A percentile compares a stretch with the other conserved stretches of the same genome.
Conservation (phyloP, 2,329 filamentous ascomycete genomes). For the Penicillium sclerotigenum region DNA sequence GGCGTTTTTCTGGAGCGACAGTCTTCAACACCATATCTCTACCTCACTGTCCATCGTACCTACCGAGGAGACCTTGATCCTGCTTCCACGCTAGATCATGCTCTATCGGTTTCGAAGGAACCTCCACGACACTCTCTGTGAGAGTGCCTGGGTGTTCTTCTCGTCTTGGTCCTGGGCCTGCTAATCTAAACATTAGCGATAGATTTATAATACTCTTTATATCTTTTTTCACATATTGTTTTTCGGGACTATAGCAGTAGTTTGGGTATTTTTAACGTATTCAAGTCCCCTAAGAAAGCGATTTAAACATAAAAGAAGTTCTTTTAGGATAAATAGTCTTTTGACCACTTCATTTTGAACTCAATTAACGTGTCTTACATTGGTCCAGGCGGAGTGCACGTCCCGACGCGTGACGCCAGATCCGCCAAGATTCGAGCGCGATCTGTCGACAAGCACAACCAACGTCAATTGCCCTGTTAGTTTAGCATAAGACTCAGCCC, state of each 20-base stretch:
- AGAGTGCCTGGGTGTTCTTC: constrained; percentile 4
- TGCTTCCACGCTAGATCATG: constrained; percentile 7
- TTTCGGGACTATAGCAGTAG: background rate
- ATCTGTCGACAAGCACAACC: constrained; percentile 7
- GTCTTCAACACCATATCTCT: constrained; percentile 40
- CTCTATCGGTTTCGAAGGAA: constrained; percentile 4
- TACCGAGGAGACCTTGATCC: constrained; percentile 1
- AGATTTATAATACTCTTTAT: constrained; percentile 24
- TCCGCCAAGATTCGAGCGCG: constrained; percentile 13
- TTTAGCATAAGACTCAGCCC: constrained; percentile 9
- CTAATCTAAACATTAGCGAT: constrained; percentile 42
- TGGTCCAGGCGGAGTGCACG: constrained; percentile 9
- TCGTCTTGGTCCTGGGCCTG: constrained; percentile 20
- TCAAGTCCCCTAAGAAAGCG: background rate
- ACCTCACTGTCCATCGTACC: constrained; percentile 16
- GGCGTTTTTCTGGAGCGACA: constrained; percentile 43
- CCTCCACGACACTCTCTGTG: constrained; percentile 1
- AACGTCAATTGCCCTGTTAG: constrained; percentile 1
- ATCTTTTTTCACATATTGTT: constrained; percentile 4
- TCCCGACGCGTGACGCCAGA: constrained; percentile 30
- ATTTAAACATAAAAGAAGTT: background rate
- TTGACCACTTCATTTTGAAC: background rate
- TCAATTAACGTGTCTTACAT: background rate
- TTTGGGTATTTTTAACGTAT: background rate
- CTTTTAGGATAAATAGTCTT: background rate